phyloP scores from a whole-genome alignment of 164 flowering plant species.

The Stephania yunnanensis region DNA sequence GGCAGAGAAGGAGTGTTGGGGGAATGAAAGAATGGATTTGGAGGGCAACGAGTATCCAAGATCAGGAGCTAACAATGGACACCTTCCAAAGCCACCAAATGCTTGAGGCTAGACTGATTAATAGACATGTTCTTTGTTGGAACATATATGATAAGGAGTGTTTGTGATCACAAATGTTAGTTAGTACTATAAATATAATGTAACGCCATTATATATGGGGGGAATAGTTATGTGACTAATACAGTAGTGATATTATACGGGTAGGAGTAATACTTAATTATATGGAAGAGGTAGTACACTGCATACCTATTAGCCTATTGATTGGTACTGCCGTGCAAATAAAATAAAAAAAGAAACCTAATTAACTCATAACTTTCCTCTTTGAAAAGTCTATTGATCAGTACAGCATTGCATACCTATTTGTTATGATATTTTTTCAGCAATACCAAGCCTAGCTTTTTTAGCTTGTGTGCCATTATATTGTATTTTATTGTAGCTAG shows the following conservation, averaged over 20 bases:
- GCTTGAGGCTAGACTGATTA: background rate
- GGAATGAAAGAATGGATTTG: conserved; percentile 15
- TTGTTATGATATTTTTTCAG: background rate
- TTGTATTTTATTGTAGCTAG: background rate
- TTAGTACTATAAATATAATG: no score
- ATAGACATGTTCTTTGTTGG: background rate
- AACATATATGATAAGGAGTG: background rate
- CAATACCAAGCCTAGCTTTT: background rate
- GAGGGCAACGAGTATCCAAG: conserved; percentile 21
- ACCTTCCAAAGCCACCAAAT: conserved; percentile 20
- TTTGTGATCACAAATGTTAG: background rate
- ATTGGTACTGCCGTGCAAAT: no score
- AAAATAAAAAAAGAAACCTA: background rate
- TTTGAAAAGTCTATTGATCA: background rate
- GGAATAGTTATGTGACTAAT: background rate
- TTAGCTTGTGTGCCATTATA: background rate
- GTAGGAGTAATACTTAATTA: background rate
- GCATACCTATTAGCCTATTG: no score
- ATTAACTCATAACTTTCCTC: background rate
- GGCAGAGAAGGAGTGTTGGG: conserved; percentile 5
- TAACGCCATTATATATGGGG: background rate
- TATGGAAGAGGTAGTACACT: background rate
- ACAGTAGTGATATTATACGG: background rate
- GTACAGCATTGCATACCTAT: background rate
- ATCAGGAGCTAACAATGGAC: conserved; percentile 20